These are phyloP conservation scores for Ophiognomonia clavigignenti-juglandacearum DNA, from an alignment of 2,329 filamentous ascomycete genomes.

Conservation along the genomic window DNA sequence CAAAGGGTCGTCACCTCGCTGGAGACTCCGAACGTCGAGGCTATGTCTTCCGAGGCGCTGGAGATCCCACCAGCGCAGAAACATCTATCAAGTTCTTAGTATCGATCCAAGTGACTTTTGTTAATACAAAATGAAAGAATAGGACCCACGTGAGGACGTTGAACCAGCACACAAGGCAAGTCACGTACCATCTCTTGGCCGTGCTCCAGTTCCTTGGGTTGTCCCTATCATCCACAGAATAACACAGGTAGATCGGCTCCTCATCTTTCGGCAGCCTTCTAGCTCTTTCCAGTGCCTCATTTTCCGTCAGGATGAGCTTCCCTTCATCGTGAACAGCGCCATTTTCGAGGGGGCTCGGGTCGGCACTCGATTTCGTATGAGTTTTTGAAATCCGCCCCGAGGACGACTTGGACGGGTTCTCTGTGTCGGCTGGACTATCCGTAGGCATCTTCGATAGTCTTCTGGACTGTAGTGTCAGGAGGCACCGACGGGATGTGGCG, in stretches of 20 bases:
- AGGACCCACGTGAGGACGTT: constrained; percentile 7
- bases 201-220: constrained; percentile 7
- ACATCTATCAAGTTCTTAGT: not conserved
- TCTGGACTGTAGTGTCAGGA: not conserved
- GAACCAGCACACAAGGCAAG: constrained; percentile 9
- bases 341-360: not conserved
- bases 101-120: not conserved
- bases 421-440: not conserved
- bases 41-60: constrained; percentile 4
- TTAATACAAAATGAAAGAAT: not conserved
- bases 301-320: not conserved
- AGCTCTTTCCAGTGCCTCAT: constrained; percentile 2
- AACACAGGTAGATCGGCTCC: constrained; percentile 1
- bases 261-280: not conserved
- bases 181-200: constrained; percentile 9
- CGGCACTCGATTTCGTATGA: not conserved
- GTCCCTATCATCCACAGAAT: constrained; percentile 2
- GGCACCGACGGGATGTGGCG: not conserved
- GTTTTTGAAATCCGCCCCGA: too few species aligned
- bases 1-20: constrained; percentile 4
- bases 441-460: not conserved
- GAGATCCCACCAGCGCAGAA: constrained; percentile 9
- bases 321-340: not conserved
- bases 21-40: not conserved
- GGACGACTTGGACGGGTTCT: too few species aligned